These are phyloP conservation scores for Pontederia crassipes DNA, from an alignment of 176 grass and related monocot genomes.

Conservation along the genomic window DNA sequence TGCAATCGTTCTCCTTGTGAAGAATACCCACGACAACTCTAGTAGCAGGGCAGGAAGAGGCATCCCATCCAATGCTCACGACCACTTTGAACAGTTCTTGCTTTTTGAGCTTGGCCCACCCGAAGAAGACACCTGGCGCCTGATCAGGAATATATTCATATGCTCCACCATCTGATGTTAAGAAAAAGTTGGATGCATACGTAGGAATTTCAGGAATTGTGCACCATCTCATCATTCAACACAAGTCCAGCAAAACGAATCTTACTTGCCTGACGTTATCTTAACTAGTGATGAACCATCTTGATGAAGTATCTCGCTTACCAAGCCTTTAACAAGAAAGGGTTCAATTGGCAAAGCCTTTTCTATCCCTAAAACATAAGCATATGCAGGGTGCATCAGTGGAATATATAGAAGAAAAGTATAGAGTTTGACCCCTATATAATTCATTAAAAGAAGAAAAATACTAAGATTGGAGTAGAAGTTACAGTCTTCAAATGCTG, in stretches of 20 bases:
- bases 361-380: slow-evolving; percentile 44
- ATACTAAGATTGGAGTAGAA: slow-evolving; percentile 15
- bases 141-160: slow-evolving; percentile 67
- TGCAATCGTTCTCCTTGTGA: background rate
- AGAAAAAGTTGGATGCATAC: background rate
- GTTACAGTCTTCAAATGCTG: slow-evolving; percentile 75
- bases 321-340: slow-evolving; percentile 28
- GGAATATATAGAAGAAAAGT: too few species aligned
- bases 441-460: slow-evolving; percentile 9
- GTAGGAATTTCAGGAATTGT: background rate
- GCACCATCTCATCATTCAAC: background rate
- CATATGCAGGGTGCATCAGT: too few species aligned
- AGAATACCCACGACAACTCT: slow-evolving; percentile 49
- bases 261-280: slow-evolving; percentile 37
- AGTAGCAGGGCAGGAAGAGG: slow-evolving; percentile 26
- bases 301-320: slow-evolving; percentile 18
- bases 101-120: slow-evolving; percentile 58
- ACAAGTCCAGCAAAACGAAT: background rate
- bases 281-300: slow-evolving; percentile 18
- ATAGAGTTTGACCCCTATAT: too few species aligned
- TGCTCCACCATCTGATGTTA: slow-evolving; percentile 36
- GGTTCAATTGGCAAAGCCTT: slow-evolving; percentile 57
- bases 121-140: slow-evolving; percentile 60
- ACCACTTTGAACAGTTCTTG: slow-evolving; percentile 39
- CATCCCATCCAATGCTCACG: slow-evolving; percentile 60